These are phyloP conservation scores for Trematosphaeria pertusa DNA, from an alignment of 2,329 filamentous ascomycete species.

Conservation along the genomic window DNA sequence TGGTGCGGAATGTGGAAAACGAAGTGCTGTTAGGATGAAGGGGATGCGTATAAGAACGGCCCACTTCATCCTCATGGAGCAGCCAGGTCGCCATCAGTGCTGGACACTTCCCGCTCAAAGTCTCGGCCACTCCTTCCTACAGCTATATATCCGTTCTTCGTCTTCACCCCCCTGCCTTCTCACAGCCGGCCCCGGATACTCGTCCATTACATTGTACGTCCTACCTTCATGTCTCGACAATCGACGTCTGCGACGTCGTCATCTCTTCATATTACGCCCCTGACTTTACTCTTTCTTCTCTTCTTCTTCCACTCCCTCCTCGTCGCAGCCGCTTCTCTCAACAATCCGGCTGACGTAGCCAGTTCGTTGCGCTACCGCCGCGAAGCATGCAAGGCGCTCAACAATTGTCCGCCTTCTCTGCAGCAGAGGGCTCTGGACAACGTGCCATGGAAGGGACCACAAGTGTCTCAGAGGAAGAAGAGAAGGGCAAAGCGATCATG, in stretches of 20 bases:
- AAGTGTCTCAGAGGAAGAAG: not conserved
- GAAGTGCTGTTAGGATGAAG: too few relatives aligned
- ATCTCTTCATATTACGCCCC: not conserved
- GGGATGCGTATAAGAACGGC: too few relatives aligned
- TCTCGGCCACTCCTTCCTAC: too few relatives aligned
- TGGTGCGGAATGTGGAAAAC: too few relatives aligned
- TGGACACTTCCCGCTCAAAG: too few relatives aligned
- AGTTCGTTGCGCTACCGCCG: slow-evolving; percentile 20
- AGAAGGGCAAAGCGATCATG: not conserved
- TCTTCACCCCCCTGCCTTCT: too few relatives aligned
- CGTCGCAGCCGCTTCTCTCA: slow-evolving; percentile 12
- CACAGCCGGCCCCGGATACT: too few relatives aligned
- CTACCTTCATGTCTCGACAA: too few relatives aligned
- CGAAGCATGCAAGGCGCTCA: slow-evolving; percentile 23
- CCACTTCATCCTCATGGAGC: too few relatives aligned
- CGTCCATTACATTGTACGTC: too few relatives aligned
- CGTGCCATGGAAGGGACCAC: slow-evolving; percentile 21
- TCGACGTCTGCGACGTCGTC: slow-evolving; percentile 13
- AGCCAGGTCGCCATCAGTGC: too few relatives aligned
- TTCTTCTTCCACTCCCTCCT: slow-evolving; percentile 14
- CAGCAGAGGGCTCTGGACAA: slow-evolving; percentile 18
- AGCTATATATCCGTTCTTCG: too few relatives aligned
- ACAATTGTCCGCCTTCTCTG: slow-evolving; percentile 22
- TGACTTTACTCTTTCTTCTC: slow-evolving; percentile 7
- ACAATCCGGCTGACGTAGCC: slow-evolving; percentile 22